A percentile compares a stretch with the other conserved stretches of the same genome.
These are phyloP conservation scores for Ganoderma resinaceum DNA, from an alignment of 1,284 basidiomycete species.

Conservation along the genomic window DNA sequence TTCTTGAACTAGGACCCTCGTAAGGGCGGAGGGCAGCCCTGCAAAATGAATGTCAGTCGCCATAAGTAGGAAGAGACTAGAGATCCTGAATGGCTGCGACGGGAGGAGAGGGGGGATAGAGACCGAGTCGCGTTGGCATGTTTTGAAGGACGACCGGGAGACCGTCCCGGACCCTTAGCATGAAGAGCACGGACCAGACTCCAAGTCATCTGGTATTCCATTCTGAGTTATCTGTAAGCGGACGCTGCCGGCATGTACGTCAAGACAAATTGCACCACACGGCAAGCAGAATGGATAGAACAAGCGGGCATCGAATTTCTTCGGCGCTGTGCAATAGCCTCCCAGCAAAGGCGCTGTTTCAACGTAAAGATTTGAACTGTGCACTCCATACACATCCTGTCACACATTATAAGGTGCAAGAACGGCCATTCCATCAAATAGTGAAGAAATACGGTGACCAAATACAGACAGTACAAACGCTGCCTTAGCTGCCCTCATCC, in stretches of 20 bases:
- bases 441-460: neutral
- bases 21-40: neutral
- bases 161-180: neutral
- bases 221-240: neutral
- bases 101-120: neutral
- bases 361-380: neutral
- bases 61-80: neutral
- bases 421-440: conserved; percentile 1
- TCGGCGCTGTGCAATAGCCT: neutral
- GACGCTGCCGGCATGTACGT: neutral
- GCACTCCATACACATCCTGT: neutral
- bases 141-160: neutral
- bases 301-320: neutral
- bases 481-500: conserved; percentile 44
- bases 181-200: neutral
- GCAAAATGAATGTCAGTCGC: neutral
- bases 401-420: neutral
- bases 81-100: neutral
- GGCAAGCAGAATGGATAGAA: neutral
- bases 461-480: conserved; percentile 3
- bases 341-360: neutral
- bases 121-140: neutral
- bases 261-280: neutral
- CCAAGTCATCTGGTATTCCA: neutral
- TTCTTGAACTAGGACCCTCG: neutral